A percentile compares a stretch with the other conserved stretches of the same genome.
Conservation (phyloP, 129 eudicot species). For the Helianthus tuberosus region DNA sequence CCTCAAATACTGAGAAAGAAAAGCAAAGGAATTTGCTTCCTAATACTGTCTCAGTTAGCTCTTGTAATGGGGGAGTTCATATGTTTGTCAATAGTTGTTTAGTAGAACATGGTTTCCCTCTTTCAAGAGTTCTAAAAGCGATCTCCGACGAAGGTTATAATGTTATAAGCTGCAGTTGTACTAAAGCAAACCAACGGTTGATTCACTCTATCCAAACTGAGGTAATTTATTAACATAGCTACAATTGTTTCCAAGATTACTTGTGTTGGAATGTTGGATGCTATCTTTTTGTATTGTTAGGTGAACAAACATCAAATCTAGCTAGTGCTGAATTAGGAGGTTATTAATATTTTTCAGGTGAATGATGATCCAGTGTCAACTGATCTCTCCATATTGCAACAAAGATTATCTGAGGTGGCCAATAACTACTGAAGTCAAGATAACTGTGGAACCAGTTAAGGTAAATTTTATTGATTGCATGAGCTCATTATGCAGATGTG, state of each 20-base stretch:
- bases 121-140: constrained; percentile 42
- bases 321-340: no score
- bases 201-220: constrained; percentile 52
- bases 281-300: not conserved
- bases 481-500: constrained; percentile 1
- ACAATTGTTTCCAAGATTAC: constrained; percentile 6
- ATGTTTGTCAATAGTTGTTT: constrained; percentile 43
- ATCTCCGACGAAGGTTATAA: constrained; percentile 42
- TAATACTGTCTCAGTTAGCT: constrained; percentile 38
- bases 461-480: constrained; percentile 4
- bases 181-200: constrained; percentile 40
- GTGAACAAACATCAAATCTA: not conserved
- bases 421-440: constrained; percentile 29
- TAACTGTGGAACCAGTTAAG: constrained; percentile 23
- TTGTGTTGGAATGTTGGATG: not conserved
- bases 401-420: constrained; percentile 28
- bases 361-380: constrained; percentile 12
- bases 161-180: constrained; percentile 48
- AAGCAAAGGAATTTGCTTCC: constrained; percentile 6
- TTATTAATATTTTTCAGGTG: constrained; percentile 35
- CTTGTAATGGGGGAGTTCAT: constrained; percentile 38
- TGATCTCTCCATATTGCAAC: constrained; percentile 45
- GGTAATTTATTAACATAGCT: constrained; percentile 34
- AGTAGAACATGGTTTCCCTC: constrained; percentile 38
- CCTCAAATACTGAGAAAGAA: not conserved